These are phyloP conservation scores for Gomphus sp. DNA, from an alignment of 1,284 basidiomycete species.

Conservation along the genomic window DNA sequence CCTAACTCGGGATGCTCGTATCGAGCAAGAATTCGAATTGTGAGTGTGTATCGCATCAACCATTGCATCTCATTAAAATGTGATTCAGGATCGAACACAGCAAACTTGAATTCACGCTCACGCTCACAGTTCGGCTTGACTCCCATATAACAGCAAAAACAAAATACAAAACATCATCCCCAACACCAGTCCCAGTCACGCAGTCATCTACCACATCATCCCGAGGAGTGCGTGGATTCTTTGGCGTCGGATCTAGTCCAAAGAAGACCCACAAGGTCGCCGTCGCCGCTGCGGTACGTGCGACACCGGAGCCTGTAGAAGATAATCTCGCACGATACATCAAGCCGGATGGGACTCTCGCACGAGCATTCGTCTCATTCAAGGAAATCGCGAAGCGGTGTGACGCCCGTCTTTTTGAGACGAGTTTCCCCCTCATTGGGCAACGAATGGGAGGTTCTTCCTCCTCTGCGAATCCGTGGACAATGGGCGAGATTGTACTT, in stretches of 20 bases:
- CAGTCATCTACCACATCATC: conserved; percentile 31
- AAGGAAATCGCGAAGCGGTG: conserved; percentile 76
- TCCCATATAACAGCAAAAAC: conserved; percentile 71
- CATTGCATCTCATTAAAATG: background rate
- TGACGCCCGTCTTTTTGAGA: conserved; percentile 77
- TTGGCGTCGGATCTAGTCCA: conserved; percentile 51
- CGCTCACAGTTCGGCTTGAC: conserved; percentile 75
- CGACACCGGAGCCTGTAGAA: conserved; percentile 29
- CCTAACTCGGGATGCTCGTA: conserved; percentile 54
- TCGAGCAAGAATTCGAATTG: conserved; percentile 94
- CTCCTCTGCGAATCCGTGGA: conserved; percentile 26
- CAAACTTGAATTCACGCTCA: conserved; percentile 86
- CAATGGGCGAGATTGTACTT: conserved; percentile 70
- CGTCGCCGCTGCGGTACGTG: conserved; percentile 14
- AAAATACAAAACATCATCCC: conserved; percentile 37
- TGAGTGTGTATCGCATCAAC: conserved; percentile 30
- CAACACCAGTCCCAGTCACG: conserved; percentile 24
- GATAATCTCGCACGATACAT: conserved; percentile 79
- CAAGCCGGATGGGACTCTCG: conserved; percentile 71
- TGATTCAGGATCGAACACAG: conserved; percentile 66
- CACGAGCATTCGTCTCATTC: conserved; percentile 76
- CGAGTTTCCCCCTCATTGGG: conserved; percentile 75
- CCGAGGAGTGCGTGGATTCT: conserved; percentile 67
- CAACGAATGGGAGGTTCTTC: conserved; percentile 52
- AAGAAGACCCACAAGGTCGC: conserved; percentile 43